Evolutionary conservation across 306 rosid species (phyloP), one percentile per base, ranked within the genome.

Genomic region (Glycyrrhiza uralensis): DNA sequence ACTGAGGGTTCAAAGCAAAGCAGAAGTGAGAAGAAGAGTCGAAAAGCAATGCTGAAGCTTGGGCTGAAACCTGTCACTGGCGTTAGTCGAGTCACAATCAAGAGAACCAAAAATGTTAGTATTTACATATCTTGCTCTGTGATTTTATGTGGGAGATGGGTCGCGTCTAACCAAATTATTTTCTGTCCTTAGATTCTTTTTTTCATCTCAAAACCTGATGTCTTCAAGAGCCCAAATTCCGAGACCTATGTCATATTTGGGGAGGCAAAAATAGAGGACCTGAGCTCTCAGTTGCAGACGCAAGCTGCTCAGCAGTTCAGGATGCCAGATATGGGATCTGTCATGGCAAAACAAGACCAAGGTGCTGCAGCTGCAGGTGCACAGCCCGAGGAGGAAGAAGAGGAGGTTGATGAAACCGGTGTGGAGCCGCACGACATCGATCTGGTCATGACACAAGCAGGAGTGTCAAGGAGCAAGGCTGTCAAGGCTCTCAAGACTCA

Each of bases 21-120:
- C 91, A 82, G 97, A 80, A 95, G 97, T 10, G 99, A 95, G 83
- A 95, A 95, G 85, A 95, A 95, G 87, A 95, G 97, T 62, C 86
- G 97, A 56, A 95, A 95, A 76, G 99, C 97, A 14, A 89, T 95
- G 97, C 44, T 95, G 90, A 91, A 95, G 86, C 87, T 95, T 8
- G 99, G 99, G 17, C 81, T 95, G 86, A 89, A 88, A 72, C 93
- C 96, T 12, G 90, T 91, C 29, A 85, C 93, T 0, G 96, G 99
- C 44, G 96, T 95, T 67, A 88, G 93, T 72, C 82, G 99, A 50
- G 97, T 95, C 60, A 91, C 97, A 71, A 89, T 91, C 82, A 91
- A 91, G 71, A 91, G 96, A 78, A 86, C 97, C 22, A 91, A 91
- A 82, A 89, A 89, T 78, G 93, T 87, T 23, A 75, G 87, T 52